These are phyloP conservation scores for Breynia disticha DNA, from an alignment of 441 rosid genomes.

Conservation along the genomic window DNA sequence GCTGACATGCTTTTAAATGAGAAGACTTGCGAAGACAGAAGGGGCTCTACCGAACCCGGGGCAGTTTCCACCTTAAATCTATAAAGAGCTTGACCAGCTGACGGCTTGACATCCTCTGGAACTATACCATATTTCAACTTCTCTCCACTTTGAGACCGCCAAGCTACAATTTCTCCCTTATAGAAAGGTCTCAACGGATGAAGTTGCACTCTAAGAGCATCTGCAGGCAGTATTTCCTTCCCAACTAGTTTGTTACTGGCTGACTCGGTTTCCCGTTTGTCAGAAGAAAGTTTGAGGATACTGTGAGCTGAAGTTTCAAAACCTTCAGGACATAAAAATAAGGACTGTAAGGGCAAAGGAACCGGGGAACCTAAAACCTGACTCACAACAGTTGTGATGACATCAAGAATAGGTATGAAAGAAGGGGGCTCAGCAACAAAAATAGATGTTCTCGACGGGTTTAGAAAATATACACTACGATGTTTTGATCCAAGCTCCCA, in stretches of 20 bases:
- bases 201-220: slow-evolving; percentile 82
- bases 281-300: slow-evolving; percentile 49
- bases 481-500: slow-evolving; percentile 61
- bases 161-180: slow-evolving; percentile 90
- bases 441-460: slow-evolving; percentile 43
- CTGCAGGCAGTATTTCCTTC: slow-evolving; percentile 71
- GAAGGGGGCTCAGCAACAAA: slow-evolving; percentile 84
- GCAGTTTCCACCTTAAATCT: slow-evolving; percentile 80
- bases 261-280: slow-evolving; percentile 41
- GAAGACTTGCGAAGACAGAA: slow-evolving; percentile 93
- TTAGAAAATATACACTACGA: slow-evolving; percentile 60
- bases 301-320: slow-evolving; percentile 55
- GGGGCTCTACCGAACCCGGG: slow-evolving; percentile 48
- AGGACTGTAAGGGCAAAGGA: slow-evolving; percentile 67
- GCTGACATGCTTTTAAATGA: slow-evolving; percentile 69
- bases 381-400: slow-evolving; percentile 73
- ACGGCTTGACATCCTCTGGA: slow-evolving; percentile 91
- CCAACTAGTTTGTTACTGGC: slow-evolving; percentile 46
- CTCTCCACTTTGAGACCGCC: slow-evolving; percentile 75
- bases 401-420: slow-evolving; percentile 63
- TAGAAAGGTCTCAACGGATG: slow-evolving; percentile 95
- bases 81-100: slow-evolving; percentile 86
- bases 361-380: slow-evolving; percentile 68
- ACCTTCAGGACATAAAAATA: slow-evolving; percentile 75
- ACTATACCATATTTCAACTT: slow-evolving; percentile 90